Conservation (phyloP, 371 early-diverging fungal genomes). For the Rhizopus stolonifer region DNA sequence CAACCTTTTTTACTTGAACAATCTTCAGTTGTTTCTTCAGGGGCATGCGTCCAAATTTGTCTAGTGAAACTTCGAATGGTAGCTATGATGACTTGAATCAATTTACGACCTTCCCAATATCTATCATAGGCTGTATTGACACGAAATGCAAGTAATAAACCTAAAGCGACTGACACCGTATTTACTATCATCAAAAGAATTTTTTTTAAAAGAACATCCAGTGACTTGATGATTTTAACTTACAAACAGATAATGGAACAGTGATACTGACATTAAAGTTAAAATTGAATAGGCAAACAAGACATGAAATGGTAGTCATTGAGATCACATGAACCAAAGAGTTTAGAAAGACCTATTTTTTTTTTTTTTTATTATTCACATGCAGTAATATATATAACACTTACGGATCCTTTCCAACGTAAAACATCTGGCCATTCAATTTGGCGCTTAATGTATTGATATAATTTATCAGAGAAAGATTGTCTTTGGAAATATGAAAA, state of each 20-base stretch:
- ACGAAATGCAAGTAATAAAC: conserved; percentile 73
- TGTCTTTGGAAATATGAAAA: conserved; percentile 19
- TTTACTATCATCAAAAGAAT: conserved; percentile 27
- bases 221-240: conserved; percentile 2
- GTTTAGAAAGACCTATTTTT: conserved; percentile 28
- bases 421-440: conserved; percentile 37
- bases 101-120: conserved; percentile 72
- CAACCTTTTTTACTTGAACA: conserved; percentile 64
- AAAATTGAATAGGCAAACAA: conserved; percentile 29
- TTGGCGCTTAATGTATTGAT: conserved; percentile 15
- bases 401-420: conserved; percentile 45
- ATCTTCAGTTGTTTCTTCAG: conserved; percentile 44
- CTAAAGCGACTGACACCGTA: conserved; percentile 64
- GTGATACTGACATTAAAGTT: conserved; percentile 24
- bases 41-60: conserved; percentile 63
- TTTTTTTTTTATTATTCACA: not conserved
- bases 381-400: not conserved
- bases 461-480: not conserved
- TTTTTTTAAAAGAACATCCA: not conserved
- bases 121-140: conserved; percentile 81
- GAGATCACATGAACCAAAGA: conserved; percentile 28
- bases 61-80: conserved; percentile 63
- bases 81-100: conserved; percentile 62
- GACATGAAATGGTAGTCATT: conserved; percentile 29
- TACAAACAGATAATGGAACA: conserved; percentile 44